Evolutionary conservation across 2,329 filamentous ascomycete species (phyloP).

Genomic region (Colletotrichum tofieldiae): DNA sequence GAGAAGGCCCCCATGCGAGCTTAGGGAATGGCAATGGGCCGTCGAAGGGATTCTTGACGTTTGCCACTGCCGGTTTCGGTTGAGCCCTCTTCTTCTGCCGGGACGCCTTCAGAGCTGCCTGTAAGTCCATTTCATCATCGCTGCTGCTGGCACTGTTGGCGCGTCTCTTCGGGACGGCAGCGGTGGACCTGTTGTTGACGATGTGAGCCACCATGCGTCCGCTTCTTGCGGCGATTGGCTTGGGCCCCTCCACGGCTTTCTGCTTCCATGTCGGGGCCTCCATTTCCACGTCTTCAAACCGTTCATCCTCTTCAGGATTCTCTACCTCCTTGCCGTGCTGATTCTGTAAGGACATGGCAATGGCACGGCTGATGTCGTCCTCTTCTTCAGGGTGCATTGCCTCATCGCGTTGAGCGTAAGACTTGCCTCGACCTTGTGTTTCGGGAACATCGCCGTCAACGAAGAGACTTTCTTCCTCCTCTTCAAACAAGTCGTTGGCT

Average conservation of each 20-base stretch:
- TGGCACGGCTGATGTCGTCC: slow-evolving; percentile 83
- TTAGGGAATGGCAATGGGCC: slow-evolving; percentile 95
- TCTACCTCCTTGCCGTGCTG: slow-evolving; percentile 63
- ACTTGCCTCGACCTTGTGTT: slow-evolving; percentile 18
- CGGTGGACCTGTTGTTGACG: slow-evolving; percentile 81
- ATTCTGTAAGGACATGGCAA: slow-evolving; percentile 86
- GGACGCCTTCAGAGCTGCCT: slow-evolving; percentile 81
- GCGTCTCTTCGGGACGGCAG: slow-evolving; percentile 66
- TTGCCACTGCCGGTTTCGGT: slow-evolving; percentile 60
- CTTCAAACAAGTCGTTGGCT: slow-evolving; percentile 48
- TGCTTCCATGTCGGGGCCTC: slow-evolving; percentile 69
- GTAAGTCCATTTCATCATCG: slow-evolving; percentile 86
- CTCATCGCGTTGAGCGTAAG: slow-evolving; percentile 55
- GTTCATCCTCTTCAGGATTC: slow-evolving; percentile 57
- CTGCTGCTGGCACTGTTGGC: slow-evolving; percentile 69
- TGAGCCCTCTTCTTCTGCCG: slow-evolving; percentile 70
- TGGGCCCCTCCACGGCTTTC: slow-evolving; percentile 65
- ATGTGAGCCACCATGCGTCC: slow-evolving; percentile 79
- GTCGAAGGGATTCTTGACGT: slow-evolving; percentile 76
- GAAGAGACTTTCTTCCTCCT: slow-evolving; percentile 71
- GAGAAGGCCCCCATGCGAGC: slow-evolving; percentile 77
- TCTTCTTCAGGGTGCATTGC: slow-evolving; percentile 57
- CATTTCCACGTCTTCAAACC: slow-evolving; percentile 67
- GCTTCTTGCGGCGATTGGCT: slow-evolving; percentile 65
- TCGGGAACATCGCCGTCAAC: slow-evolving; percentile 55